Evolutionary conservation across 202 grass and related monocot genomes (phyloP).

Genomic region (Brachypodium distachyon): DNA sequence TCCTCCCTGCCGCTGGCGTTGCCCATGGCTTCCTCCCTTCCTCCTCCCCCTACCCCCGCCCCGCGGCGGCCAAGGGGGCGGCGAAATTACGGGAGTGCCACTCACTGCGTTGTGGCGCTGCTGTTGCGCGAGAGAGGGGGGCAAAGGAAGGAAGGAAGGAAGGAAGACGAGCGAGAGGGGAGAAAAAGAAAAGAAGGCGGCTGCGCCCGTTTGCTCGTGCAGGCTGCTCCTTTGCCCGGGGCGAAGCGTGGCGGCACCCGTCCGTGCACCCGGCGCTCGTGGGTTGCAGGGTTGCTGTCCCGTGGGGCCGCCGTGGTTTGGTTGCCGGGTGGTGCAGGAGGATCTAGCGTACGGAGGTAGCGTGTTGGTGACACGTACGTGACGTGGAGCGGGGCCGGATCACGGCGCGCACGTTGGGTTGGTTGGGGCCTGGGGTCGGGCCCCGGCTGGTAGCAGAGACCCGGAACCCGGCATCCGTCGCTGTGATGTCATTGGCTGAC

Average conservation of each 20-base stretch:
- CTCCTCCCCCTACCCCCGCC: constrained; percentile 8
- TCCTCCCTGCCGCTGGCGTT: constrained; percentile 79
- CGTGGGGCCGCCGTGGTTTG: background rate
- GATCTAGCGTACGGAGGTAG: background rate
- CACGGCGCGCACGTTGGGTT: constrained; percentile 36
- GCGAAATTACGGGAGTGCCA: constrained; percentile 55
- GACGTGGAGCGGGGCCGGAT: constrained; percentile 45
- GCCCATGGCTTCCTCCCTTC: constrained; percentile 34
- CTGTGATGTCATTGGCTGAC: background rate
- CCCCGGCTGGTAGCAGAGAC: background rate
- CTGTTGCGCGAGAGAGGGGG: background rate
- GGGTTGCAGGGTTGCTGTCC: background rate
- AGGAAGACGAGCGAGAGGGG: constrained; percentile 1
- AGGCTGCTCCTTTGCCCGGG: constrained; percentile 3
- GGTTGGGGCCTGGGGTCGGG: background rate
- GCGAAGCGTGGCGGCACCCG: constrained; percentile 16
- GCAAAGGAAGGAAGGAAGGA: too few species aligned
- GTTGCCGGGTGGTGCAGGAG: background rate
- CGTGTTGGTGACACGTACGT: constrained; percentile 24
- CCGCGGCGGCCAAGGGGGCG: constrained; percentile 11
- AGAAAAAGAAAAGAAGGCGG: background rate
- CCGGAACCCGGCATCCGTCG: background rate
- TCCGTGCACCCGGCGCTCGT: constrained; percentile 25
- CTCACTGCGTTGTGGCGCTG: constrained; percentile 21
- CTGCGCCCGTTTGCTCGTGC: constrained; percentile 4